These are phyloP conservation scores for Sporothrix protearum DNA, from an alignment of 2,329 filamentous ascomycete genomes.

Conservation along the genomic window DNA sequence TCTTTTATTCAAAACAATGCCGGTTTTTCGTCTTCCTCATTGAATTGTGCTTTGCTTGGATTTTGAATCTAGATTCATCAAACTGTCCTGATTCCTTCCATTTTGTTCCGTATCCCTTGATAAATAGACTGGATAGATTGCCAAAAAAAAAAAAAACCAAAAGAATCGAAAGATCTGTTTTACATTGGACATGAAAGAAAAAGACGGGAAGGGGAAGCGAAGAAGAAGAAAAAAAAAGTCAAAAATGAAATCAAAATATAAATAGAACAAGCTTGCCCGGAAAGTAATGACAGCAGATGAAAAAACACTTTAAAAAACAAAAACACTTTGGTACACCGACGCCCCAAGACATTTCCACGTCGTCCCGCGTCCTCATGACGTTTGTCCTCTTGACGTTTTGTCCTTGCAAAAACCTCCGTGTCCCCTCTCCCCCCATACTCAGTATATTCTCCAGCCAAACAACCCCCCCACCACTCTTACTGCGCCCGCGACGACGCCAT, in stretches of 20 bases:
- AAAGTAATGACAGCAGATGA: background rate
- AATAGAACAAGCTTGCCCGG: background rate
- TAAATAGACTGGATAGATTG: background rate
- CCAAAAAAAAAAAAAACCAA: background rate
- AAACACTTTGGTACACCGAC: slow-evolving; percentile 13
- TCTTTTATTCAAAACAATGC: background rate
- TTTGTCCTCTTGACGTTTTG: background rate
- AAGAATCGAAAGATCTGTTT: background rate
- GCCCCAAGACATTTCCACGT: background rate
- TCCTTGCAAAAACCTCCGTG: background rate
- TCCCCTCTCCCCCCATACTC: too few relatives aligned
- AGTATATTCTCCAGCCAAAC: too few relatives aligned
- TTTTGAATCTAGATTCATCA: background rate
- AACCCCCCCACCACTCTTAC: background rate
- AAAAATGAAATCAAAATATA: background rate
- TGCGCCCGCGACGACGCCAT: slow-evolving; percentile 56
- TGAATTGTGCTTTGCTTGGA: background rate
- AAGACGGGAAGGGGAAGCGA: background rate
- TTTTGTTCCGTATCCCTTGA: background rate
- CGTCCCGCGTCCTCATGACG: background rate
- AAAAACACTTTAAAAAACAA: background rate
- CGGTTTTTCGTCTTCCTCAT: background rate
- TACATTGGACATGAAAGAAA: background rate
- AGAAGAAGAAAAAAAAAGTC: background rate
- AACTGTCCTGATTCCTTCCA: background rate